Conservation (phyloP, 805 yeast species). For the Monosporozyma aerobia region DNA sequence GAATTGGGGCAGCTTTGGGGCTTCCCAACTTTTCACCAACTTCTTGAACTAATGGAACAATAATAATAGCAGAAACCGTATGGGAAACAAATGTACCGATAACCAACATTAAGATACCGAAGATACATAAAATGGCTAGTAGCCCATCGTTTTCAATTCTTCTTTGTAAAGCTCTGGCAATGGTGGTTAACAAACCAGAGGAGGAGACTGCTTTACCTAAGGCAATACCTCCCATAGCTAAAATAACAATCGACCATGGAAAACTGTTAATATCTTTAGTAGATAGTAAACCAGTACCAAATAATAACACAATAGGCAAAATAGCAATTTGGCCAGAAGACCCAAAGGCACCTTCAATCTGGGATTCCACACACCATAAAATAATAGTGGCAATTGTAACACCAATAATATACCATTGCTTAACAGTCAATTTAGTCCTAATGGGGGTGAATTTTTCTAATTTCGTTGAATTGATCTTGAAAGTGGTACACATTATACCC, state of each 20-base stretch:
- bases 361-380: conserved; percentile 82
- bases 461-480: conserved; percentile 41
- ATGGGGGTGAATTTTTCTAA: conserved; percentile 41
- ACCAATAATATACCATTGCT: conserved; percentile 65
- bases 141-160: conserved; percentile 53
- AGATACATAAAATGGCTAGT: conserved; percentile 66
- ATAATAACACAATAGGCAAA: conserved; percentile 74
- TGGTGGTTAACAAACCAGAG: conserved; percentile 73
- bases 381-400: conserved; percentile 67
- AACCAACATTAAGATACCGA: conserved; percentile 72
- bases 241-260: conserved; percentile 90
- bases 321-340: conserved; percentile 90
- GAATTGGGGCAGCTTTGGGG: conserved; percentile 55
- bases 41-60: conserved; percentile 81
- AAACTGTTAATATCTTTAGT: conserved; percentile 87
- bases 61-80: conserved; percentile 91
- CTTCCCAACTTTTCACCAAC: conserved; percentile 64
- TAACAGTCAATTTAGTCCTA: conserved; percentile 53
- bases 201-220: conserved; percentile 90
- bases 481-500: conserved; percentile 52
- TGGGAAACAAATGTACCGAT: conserved; percentile 95
- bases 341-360: conserved; percentile 65
- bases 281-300: conserved; percentile 78
- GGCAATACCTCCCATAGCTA: conserved; percentile 97
- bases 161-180: conserved; percentile 60